Percentiles rank a stretch among this genome's conserved stretches.
phyloP scores from a whole-genome alignment of 768 basidiomycete genomes.

The Paxillus rubicundulus region DNA sequence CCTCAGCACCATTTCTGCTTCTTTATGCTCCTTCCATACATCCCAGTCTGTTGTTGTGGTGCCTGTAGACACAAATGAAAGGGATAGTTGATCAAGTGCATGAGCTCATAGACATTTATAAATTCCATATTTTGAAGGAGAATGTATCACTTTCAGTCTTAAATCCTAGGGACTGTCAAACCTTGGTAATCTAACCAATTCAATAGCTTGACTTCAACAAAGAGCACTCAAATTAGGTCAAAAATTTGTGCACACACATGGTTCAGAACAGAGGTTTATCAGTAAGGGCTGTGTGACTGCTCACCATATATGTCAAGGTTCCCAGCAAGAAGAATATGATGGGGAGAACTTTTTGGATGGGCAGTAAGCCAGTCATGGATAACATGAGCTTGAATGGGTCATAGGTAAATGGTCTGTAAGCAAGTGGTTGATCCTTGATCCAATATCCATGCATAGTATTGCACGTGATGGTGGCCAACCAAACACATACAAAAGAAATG shows the following conservation, averaged over 20 bases:
- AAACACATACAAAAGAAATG: constrained; percentile 59
- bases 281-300: constrained; percentile 17
- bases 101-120: constrained; percentile 75
- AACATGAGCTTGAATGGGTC: constrained; percentile 61
- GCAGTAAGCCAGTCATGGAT: constrained; percentile 76
- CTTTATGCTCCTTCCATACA: constrained; percentile 83
- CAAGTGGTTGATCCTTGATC: constrained; percentile 34
- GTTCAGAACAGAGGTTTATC: not conserved
- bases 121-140: constrained; percentile 56
- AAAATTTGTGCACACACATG: constrained; percentile 60
- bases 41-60: constrained; percentile 29
- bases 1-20: constrained; percentile 66
- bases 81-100: constrained; percentile 50
- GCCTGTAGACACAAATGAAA: constrained; percentile 22
- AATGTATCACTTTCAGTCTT: not conserved
- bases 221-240: constrained; percentile 84
- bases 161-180: constrained; percentile 27
- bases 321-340: constrained; percentile 86
- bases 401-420: constrained; percentile 57
- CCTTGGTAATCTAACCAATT: constrained; percentile 82
- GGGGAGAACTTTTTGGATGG: constrained; percentile 85
- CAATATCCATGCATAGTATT: constrained; percentile 72
- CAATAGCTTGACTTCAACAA: constrained; percentile 77
- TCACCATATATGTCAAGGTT: constrained; percentile 81
- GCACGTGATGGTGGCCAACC: constrained; percentile 76